Base-by-base conservation (phyloP, 2,329 filamentous ascomycete species). In the Clonostachys sp. region DNA sequence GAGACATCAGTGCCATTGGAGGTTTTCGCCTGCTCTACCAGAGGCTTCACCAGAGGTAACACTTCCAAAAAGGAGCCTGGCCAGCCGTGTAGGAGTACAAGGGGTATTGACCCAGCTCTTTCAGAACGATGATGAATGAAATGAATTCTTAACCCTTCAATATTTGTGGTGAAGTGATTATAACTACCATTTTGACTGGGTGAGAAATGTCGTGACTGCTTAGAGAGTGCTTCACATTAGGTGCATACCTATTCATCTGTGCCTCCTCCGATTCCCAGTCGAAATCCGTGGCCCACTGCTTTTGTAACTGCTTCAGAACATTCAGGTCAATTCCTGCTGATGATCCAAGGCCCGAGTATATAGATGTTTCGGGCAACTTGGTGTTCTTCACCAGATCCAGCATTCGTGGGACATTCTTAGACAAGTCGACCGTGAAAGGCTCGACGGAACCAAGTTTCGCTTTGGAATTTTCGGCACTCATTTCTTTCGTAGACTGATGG, bases 1-100 rank as follows among this genome's bases (percentile, higher is more conserved):
- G 71, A 62, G 65, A 67, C 12, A 51, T n/a, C 14, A 12, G 14
- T 39, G 6, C 36, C 36, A 2, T n/a, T 2, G 12, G 36, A 39
- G 10, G 14, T 39, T 18, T n/a, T n/a, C 5, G 53, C 18, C 0
- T 62, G 62, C 5, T 56, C 52, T 4, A 59, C 58, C 14, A 71
- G 56, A 2, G 52, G 51, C 7, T 62, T 57, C 33, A 72, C 54
- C 30, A 73, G 57, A 20, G 58, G 58, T n/a, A 53, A 48, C 5
- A 64, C 56, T 53, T 73, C 69, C 6, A 68, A 50, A 44, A 71
- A 70, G 5, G 61, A 66, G 0, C 68, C 67, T 2, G 70, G 68
- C 70, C 70, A 72, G 41, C 69, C 69, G 53, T 73, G 69, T 12
- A 66, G 45, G 44, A 72, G 67, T 1, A 73, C 50, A 12, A 73